phyloP scores from a whole-genome alignment of 768 basidiomycete species.

The Boletus rufocinnamomeus region DNA sequence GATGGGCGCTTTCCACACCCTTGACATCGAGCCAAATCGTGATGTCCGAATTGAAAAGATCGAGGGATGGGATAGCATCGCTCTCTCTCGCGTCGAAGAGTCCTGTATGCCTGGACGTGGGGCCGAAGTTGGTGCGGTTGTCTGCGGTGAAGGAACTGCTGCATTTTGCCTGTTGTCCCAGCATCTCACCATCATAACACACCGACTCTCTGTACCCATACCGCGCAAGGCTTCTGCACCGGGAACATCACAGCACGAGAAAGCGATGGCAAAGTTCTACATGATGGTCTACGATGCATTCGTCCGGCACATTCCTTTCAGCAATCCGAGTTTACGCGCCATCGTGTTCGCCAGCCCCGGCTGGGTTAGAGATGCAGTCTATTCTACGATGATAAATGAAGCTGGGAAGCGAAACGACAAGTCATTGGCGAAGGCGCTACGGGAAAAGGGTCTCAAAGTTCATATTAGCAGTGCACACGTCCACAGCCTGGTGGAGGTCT shows the following conservation, averaged over 20 bases:
- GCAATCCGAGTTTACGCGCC: slow-evolving; percentile 69
- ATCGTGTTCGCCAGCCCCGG: slow-evolving; percentile 98
- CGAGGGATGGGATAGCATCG: slow-evolving; percentile 92
- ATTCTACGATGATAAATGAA: slow-evolving; percentile 81
- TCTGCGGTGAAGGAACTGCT: slow-evolving; percentile 94
- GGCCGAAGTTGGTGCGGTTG: slow-evolving; percentile 94
- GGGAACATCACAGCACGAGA: slow-evolving; percentile 86
- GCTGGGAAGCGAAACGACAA: slow-evolving; percentile 84
- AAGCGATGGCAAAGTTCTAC: slow-evolving; percentile 84
- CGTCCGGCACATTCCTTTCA: slow-evolving; percentile 86
- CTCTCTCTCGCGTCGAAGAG: slow-evolving; percentile 79
- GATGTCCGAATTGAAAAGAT: slow-evolving; percentile 87
- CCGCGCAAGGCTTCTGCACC: slow-evolving; percentile 89
- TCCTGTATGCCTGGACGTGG: slow-evolving; percentile 91
- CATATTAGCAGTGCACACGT: slow-evolving; percentile 94
- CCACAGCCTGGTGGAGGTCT: slow-evolving; percentile 90
- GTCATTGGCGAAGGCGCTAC: slow-evolving; percentile 65
- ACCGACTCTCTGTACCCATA: slow-evolving; percentile 85
- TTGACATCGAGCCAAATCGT: slow-evolving; percentile 90
- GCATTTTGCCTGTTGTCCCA: slow-evolving; percentile 94
- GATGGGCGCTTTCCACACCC: slow-evolving; percentile 91
- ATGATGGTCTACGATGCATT: slow-evolving; percentile 84
- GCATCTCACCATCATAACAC: slow-evolving; percentile 93
- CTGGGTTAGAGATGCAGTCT: slow-evolving; percentile 89
- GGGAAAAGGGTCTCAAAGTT: slow-evolving; percentile 86